Conservation (phyloP, 768 basidiomycete genomes). For the Candolleomyces eurysporus region DNA sequence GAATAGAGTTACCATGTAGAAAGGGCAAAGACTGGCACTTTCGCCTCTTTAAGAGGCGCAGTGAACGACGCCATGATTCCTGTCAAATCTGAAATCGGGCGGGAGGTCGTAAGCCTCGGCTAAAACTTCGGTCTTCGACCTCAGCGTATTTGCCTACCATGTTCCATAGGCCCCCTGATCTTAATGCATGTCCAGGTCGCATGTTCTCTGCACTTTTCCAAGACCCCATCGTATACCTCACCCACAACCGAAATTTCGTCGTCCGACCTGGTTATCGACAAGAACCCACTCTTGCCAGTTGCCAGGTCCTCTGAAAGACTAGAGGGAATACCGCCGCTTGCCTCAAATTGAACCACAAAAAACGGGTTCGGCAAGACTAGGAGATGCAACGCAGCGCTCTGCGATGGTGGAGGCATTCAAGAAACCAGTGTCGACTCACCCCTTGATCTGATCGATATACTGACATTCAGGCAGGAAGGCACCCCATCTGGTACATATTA, state of each 20-base stretch:
- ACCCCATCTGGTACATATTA: background rate
- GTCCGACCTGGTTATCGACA: conserved; percentile 56
- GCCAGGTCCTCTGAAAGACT: conserved; percentile 30
- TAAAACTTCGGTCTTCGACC: background rate
- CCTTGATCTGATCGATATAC: background rate
- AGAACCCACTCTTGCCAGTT: conserved; percentile 29
- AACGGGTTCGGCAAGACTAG: conserved; percentile 41
- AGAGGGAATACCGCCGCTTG: conserved; percentile 32
- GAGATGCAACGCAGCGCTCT: conserved; percentile 47
- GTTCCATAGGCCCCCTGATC: conserved; percentile 67
- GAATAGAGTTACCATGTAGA: conserved; percentile 53
- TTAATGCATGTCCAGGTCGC: conserved; percentile 58
- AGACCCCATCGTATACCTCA: conserved; percentile 35
- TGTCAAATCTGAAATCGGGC: background rate
- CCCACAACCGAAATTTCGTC: conserved; percentile 66
- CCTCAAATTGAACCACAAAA: conserved; percentile 43
- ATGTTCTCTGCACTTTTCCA: conserved; percentile 31
- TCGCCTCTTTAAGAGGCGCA: conserved; percentile 48
- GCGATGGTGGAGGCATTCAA: conserved; percentile 43
- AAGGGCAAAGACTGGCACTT: conserved; percentile 55
- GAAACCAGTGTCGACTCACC: too few relatives aligned
- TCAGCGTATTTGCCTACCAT: conserved; percentile 36
- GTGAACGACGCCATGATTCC: conserved; percentile 45
- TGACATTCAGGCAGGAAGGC: background rate
- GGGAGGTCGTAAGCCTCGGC: background rate